phyloP scores from a whole-genome alignment of 345 rosid species.

The Acer campestre region DNA sequence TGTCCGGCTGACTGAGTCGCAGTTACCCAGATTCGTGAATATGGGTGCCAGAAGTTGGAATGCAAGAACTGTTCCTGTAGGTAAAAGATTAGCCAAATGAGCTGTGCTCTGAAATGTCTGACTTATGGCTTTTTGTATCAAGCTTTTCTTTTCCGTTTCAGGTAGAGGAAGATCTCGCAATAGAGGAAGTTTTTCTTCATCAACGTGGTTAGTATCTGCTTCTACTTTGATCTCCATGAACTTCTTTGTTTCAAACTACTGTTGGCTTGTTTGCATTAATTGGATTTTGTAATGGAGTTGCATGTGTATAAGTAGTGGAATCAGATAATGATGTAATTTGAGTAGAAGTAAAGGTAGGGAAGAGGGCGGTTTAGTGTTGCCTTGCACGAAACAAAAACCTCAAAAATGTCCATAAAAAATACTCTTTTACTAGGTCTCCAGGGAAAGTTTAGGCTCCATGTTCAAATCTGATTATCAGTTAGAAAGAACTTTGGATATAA shows the following conservation, averaged over 20 bases:
- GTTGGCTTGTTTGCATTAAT: not conserved
- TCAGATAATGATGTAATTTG: constrained; percentile 23
- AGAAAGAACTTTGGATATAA: not conserved
- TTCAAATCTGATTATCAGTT: not conserved
- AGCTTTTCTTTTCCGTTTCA: constrained; percentile 40
- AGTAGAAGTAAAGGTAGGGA: constrained; percentile 39
- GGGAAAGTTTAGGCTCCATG: not conserved
- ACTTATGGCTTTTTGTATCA: constrained; percentile 72
- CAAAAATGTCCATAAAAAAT: constrained; percentile 2
- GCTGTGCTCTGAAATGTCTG: constrained; percentile 92
- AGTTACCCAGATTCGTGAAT: constrained; percentile 73
- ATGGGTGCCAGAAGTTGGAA: constrained; percentile 85
- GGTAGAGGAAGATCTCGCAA: constrained; percentile 38
- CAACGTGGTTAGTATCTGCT: constrained; percentile 13
- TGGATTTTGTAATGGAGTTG: not conserved
- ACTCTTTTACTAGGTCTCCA: constrained; percentile 4
- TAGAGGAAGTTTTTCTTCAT: constrained; percentile 51
- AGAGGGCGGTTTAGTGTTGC: constrained; percentile 29
- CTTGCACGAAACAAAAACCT: constrained; percentile 67
- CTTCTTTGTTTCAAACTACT: constrained; percentile 3
- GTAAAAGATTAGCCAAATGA: constrained; percentile 83
- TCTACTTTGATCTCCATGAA: constrained; percentile 53
- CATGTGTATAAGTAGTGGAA: constrained; percentile 15
- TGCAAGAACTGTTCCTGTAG: constrained; percentile 91
- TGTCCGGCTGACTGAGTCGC: constrained; percentile 55